Base-by-base conservation (phyloP, 2,329 filamentous ascomycete species). In the Phyllosticta citrichinensis region DNA sequence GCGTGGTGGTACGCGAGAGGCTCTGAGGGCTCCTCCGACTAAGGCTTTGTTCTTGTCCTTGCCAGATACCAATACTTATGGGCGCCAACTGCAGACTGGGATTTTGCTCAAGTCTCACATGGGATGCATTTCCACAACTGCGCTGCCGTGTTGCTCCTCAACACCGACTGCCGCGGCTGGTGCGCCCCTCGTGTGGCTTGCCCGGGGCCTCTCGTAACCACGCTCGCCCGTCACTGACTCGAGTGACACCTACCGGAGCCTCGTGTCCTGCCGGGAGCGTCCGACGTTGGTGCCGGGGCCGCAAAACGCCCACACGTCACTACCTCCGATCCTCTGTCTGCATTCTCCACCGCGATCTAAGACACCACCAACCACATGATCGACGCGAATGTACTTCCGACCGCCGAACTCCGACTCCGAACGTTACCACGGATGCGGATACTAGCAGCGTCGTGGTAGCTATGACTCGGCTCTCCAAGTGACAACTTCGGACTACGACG, bases 1-100 rank as follows among this genome's bases (percentile, higher is more conserved):
- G 61, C 56, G 20, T 62, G 57, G 53, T 62, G 57, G 57, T 60
- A 56, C 47, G 56, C 61, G 30, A 30, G 35, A 53, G 20, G 52
- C 20, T 53, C 52, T 27, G 19, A 17, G 3, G 52, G 40, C 20
- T 56, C 35, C 35, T 35, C 52, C 5, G 51, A 33, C 24, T 52
- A n/a, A 47, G 40, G 40, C 12, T 47, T 47, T 47, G n/a, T n/a
- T 47, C 40, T 47, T n/a, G 40, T 4, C 40, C n/a, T 47, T 47
- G 40, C 40, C 40, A 47, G 40, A 8, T 47, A 47, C 40, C 40
- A 47, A 47, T 19, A 47, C 40, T 47, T 8, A 47, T n/a, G 40
- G 40, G 40, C 40, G 40, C 40, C 17, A n/a, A 19, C 40, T 47
- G 6, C 14, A 47, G 40, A 47, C 14, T n/a, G 40, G n/a, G 40